A percentile compares a stretch with the other conserved stretches of the same genome.
These are phyloP conservation scores for Aleurites moluccanus DNA, from an alignment of 441 rosid genomes.

Conservation along the genomic window DNA sequence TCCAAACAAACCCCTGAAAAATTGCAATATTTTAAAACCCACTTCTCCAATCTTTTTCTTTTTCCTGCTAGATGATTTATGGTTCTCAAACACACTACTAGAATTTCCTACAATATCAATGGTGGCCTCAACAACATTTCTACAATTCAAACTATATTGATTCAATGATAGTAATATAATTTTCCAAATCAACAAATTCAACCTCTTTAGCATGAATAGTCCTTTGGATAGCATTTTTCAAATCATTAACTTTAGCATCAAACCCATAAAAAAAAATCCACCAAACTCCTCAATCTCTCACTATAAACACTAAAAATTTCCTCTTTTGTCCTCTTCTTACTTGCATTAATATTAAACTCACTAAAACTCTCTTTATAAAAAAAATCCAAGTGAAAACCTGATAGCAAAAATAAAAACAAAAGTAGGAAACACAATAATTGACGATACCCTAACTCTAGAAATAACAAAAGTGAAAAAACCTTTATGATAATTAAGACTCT, in stretches of 20 bases:
- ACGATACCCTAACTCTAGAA: slow-evolving; percentile 53
- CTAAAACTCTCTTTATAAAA: slow-evolving; percentile 43
- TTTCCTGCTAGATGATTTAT: slow-evolving; percentile 36
- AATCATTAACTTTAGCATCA: slow-evolving; percentile 36
- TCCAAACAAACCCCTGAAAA: slow-evolving; percentile 44
- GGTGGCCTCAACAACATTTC: slow-evolving; percentile 33
- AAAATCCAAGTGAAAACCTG: slow-evolving; percentile 59
- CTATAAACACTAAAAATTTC: slow-evolving; percentile 33
- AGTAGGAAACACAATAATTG: slow-evolving; percentile 53
- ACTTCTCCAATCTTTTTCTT: slow-evolving; percentile 43
- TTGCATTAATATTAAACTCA: slow-evolving; percentile 27
- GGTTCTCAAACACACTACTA: slow-evolving; percentile 33
- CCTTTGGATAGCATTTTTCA: slow-evolving; percentile 42
- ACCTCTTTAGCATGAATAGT: slow-evolving; percentile 49
- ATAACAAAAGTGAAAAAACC: slow-evolving; percentile 52
- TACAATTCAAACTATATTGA: slow-evolving; percentile 40
- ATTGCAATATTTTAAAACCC: slow-evolving; percentile 37
- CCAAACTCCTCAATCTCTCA: slow-evolving; percentile 41
- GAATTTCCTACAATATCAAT: slow-evolving; percentile 30
- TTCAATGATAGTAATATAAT: slow-evolving; percentile 43
- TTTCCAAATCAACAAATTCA: slow-evolving; percentile 42
- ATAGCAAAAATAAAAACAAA: slow-evolving; percentile 50
- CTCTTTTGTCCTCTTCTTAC: slow-evolving; percentile 42
- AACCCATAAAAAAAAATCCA: slow-evolving; percentile 49
- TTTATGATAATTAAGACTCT: too few species aligned